These are phyloP conservation scores for Colletotrichum tamarilloi DNA, from an alignment of 2,329 filamentous ascomycete species.

Conservation along the genomic window DNA sequence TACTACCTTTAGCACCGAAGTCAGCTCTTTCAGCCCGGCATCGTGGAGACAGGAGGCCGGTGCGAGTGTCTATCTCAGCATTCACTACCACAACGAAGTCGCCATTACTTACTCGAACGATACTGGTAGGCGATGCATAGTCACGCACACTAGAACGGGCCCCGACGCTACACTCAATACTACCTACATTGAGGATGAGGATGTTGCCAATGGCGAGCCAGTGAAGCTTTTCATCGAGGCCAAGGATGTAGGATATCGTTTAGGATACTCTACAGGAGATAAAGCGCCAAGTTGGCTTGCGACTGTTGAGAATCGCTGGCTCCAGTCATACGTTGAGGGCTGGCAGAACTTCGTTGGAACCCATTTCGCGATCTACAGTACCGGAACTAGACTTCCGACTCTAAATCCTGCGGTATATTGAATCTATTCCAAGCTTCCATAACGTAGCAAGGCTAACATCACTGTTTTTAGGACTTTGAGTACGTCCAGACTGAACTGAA, in stretches of 20 bases:
- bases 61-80: conserved; percentile 32
- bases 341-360: conserved; percentile 37
- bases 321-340: conserved; percentile 30
- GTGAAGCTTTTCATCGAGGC: conserved; percentile 36
- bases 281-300: conserved; percentile 29
- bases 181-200: conserved; percentile 33
- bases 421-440: fast-evolving
- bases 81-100: conserved; percentile 35
- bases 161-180: conserved; percentile 31
- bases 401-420: conserved; percentile 22
- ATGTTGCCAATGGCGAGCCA: conserved; percentile 23
- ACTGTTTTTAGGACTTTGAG: conserved; percentile 25
- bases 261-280: conserved; percentile 28
- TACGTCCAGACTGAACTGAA: conserved; percentile 33
- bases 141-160: conserved; percentile 29
- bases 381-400: conserved; percentile 26
- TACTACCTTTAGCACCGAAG: conserved; percentile 34
- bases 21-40: conserved; percentile 23
- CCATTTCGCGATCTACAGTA: conserved; percentile 35
- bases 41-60: conserved; percentile 32
- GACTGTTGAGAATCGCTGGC: conserved; percentile 24
- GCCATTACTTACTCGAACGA: conserved; percentile 21
- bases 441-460: neutral
- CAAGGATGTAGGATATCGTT: conserved; percentile 15
- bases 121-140: conserved; percentile 19